These are phyloP conservation scores for Entrophospora sp. DNA, from an alignment of 192 early-diverging fungal genomes.

Conservation along the genomic window DNA sequence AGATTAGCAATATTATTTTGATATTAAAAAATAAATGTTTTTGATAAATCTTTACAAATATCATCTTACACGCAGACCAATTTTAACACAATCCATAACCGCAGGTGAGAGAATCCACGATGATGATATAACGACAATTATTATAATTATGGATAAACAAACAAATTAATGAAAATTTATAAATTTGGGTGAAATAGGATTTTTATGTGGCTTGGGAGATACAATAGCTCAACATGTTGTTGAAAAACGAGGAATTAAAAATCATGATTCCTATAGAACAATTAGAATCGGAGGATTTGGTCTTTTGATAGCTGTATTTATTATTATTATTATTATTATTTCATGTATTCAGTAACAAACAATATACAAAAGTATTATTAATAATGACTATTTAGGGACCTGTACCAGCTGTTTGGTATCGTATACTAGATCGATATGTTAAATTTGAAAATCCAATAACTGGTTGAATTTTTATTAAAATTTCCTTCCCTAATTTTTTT, in stretches of 20 bases:
- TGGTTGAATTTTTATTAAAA: conserved; percentile 17
- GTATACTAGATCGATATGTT: conserved; percentile 48
- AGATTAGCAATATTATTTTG: too few relatives aligned
- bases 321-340: not conserved
- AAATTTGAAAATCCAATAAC: conserved; percentile 26
- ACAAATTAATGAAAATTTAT: too few relatives aligned
- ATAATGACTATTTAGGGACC: too few relatives aligned
- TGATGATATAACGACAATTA: too few relatives aligned
- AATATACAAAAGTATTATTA: too few relatives aligned
- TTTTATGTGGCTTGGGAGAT: not conserved
- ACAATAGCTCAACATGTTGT: not conserved
- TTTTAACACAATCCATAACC: too few relatives aligned
- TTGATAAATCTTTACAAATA: too few relatives aligned
- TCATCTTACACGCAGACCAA: too few relatives aligned
- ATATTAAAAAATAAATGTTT: too few relatives aligned
- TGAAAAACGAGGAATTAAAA: not conserved
- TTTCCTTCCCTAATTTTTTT: conserved; percentile 5
- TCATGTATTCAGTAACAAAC: not conserved
- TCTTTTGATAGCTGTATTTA: not conserved
- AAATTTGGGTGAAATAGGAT: too few relatives aligned
- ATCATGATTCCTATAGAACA: not conserved
- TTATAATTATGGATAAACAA: too few relatives aligned
- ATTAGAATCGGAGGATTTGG: not conserved
- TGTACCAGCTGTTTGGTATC: conserved; percentile 52
- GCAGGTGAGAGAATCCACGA: too few relatives aligned